Conservation (phyloP, 1,284 basidiomycete genomes). For the Mycosarcoma mackinlayi region DNA sequence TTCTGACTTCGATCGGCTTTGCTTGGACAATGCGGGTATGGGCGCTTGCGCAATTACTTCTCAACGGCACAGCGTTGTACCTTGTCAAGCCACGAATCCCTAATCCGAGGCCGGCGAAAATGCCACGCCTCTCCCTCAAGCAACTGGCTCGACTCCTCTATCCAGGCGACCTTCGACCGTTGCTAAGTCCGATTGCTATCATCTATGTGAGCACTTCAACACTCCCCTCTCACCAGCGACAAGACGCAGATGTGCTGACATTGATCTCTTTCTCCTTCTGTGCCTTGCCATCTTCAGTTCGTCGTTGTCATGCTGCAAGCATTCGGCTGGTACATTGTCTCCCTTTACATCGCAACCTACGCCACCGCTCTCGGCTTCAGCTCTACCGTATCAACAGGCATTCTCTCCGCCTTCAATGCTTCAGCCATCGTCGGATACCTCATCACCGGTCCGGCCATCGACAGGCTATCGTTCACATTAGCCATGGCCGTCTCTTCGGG, state of each 20-base stretch:
- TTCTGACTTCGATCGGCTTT: conserved; percentile 45
- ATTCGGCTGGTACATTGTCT: conserved; percentile 48
- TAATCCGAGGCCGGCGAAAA: neutral
- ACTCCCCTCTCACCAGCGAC: neutral
- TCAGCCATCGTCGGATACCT: conserved; percentile 52
- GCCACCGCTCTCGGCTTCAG: conserved; percentile 43
- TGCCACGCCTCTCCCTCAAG: conserved; percentile 1
- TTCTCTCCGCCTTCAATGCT: conserved; percentile 60
- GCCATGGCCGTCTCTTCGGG: conserved; percentile 40
- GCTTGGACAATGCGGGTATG: conserved; percentile 50
- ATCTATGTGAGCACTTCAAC: conserved; percentile 11
- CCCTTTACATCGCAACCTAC: conserved; percentile 53
- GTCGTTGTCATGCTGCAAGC: conserved; percentile 43
- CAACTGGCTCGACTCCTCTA: conserved; percentile 4
- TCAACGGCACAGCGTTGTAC: conserved; percentile 30
- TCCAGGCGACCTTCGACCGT: conserved; percentile 13
- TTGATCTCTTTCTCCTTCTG: neutral
- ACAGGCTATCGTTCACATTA: conserved; percentile 33
- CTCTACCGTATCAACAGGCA: conserved; percentile 41
- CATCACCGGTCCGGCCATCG: conserved; percentile 40
- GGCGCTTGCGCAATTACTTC: conserved; percentile 31
- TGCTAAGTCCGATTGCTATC: conserved; percentile 15
- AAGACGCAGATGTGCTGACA: neutral
- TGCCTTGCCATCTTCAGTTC: conserved; percentile 4
- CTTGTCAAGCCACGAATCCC: conserved; percentile 29